phyloP scores from a whole-genome alignment of 305 asterid genomes.

The Fraxinus albicans region DNA sequence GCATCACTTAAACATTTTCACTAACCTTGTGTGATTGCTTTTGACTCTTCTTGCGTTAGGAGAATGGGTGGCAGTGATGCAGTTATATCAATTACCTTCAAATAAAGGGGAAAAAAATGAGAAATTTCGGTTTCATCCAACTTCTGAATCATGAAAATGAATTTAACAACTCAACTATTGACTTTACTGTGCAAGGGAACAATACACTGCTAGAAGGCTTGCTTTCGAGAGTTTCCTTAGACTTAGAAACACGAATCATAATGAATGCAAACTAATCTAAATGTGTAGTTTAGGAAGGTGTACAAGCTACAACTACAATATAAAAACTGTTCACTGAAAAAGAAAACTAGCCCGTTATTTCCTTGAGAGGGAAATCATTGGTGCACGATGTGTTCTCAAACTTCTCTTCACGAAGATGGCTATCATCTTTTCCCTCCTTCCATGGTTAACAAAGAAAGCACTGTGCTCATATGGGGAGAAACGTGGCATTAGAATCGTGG shows the following conservation, averaged over 20 bases:
- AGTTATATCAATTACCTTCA: slow-evolving; percentile 55
- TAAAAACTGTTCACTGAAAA: background rate
- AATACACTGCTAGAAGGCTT: background rate
- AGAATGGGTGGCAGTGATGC: slow-evolving; percentile 74
- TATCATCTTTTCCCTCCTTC: background rate
- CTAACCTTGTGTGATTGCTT: slow-evolving; percentile 13
- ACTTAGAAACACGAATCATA: background rate
- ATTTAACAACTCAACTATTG: background rate
- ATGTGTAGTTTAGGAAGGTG: background rate
- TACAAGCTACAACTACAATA: background rate
- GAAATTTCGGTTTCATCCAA: background rate
- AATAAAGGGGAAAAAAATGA: background rate
- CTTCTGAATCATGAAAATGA: background rate
- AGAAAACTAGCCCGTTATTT: background rate
- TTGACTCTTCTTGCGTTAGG: slow-evolving; percentile 41
- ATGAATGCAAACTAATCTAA: background rate
- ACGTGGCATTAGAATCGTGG: background rate
- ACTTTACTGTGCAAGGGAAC: background rate
- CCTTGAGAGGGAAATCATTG: background rate
- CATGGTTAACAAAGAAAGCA: background rate
- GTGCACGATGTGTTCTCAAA: background rate
- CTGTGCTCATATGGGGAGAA: background rate
- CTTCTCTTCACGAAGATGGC: background rate
- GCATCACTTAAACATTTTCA: background rate
- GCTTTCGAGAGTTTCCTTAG: background rate